Conservation (phyloP, 164 flowering plant species). For the Liriodendron chinense region DNA sequence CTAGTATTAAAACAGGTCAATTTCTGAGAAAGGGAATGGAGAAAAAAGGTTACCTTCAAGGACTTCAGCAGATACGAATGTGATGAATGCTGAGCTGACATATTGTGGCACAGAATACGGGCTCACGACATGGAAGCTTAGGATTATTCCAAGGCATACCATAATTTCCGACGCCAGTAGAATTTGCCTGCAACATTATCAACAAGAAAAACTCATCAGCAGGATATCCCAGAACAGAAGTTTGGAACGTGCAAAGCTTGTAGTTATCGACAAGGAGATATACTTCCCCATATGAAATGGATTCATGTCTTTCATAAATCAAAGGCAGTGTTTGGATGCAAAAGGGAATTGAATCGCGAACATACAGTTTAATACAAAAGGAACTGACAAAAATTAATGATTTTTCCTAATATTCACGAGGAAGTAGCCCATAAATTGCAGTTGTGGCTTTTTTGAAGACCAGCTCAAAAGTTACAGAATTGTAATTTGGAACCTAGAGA, state of each 20-base stretch:
- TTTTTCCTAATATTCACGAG: neutral
- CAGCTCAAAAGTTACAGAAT: neutral
- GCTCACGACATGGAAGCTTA: conserved; percentile 57
- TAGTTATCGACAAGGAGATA: neutral
- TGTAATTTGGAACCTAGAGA: too few species aligned
- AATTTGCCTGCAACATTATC: conserved; percentile 62
- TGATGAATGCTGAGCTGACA: conserved; percentile 68
- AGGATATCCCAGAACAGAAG: neutral
- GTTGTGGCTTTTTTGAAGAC: neutral
- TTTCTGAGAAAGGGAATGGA: neutral
- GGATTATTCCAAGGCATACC: conserved; percentile 67
- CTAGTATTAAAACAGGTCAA: neutral
- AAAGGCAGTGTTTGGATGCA: too few species aligned
- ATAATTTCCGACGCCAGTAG: conserved; percentile 75
- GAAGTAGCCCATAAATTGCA: neutral
- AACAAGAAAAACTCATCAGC: neutral
- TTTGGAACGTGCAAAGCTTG: too few species aligned
- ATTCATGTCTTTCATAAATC: neutral
- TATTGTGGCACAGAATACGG: conserved; percentile 83
- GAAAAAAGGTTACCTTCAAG: conserved; percentile 65
- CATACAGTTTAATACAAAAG: neutral
- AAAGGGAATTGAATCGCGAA: neutral
- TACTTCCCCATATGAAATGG: neutral
- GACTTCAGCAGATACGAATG: conserved; percentile 85
- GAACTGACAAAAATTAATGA: neutral